Base-by-base conservation (phyloP, 139 green algal genomes). In the Coccomyxa sp. region DNA sequence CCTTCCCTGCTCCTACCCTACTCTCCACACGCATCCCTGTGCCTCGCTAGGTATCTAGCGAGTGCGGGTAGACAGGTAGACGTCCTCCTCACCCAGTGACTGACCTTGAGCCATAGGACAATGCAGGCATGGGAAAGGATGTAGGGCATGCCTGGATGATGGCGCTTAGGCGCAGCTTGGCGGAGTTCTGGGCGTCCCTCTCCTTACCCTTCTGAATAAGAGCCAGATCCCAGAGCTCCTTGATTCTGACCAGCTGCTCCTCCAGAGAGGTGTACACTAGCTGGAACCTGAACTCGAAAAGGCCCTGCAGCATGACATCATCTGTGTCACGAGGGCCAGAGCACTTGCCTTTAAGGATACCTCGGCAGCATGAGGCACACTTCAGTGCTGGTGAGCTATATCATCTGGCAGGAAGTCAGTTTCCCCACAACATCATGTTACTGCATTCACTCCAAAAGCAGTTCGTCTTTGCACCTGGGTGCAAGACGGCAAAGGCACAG, bases 211-310 rank as follows among this genome's bases (percentile, higher is more conserved):
- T 34, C 79, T 81, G 14, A 79, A n/a, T n/a, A n/a, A 81, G 64
- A 79, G 50, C 68, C 35, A 88, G 38, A 24, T 72, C 34, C 69
- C 71, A 70, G 74, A 93, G 87, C 76, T 88, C 69, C 36, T 80
- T 35, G 24, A 92, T n/a, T 27, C 50, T 40, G 22, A 82, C 75
- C 70, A 93, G 84, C 80, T 88, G 79, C 6, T 82, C 77, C 18
- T 82, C 85, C 37, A 86, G 35, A 27, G 78, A 81, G 38, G 78
- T 78, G 76, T 91, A 91, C 40, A 85, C 78, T 68, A 92, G 86
- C 5, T 81, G 77, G 77, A 93, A 89, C 38, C 39, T 54, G 74
- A 81, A 86, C n/a, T 39, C 41, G 58, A 82, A 84, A 38, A 84
- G 40, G 41, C 83, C 81, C 31, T 76, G 80, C 44, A 27, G 12